A percentile compares a stretch with the other conserved stretches of the same genome.
These are phyloP conservation scores for Lichina pygmaea DNA, from an alignment of 495 filamentous ascomycete genomes.

Conservation along the genomic window DNA sequence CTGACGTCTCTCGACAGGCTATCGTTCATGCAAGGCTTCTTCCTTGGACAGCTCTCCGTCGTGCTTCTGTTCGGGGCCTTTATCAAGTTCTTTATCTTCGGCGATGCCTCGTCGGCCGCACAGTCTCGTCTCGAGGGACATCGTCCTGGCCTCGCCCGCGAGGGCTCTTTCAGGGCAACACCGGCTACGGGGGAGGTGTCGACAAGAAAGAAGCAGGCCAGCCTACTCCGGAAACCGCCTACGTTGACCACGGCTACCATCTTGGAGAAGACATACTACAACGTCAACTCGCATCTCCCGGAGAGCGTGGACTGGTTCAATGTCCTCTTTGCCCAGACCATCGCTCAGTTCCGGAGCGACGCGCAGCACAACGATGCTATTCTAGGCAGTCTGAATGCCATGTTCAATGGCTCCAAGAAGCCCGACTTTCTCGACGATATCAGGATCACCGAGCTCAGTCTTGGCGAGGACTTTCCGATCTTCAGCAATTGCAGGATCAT, in stretches of 20 bases:
- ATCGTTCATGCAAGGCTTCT: slow-evolving; percentile 79
- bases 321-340: slow-evolving; percentile 85
- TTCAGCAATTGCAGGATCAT: slow-evolving; percentile 95
- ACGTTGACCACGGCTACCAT: slow-evolving; percentile 69
- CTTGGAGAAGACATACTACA: slow-evolving; percentile 91
- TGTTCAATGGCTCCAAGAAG: slow-evolving; percentile 61
- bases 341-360: slow-evolving; percentile 81
- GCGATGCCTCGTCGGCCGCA: slow-evolving; percentile 55
- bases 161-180: slow-evolving; percentile 26
- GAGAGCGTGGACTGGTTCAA: slow-evolving; percentile 99
- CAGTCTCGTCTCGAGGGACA: slow-evolving; percentile 36
- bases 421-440: slow-evolving; percentile 87
- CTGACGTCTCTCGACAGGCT: slow-evolving; percentile 20
- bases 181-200: slow-evolving; percentile 1
- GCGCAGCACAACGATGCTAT: slow-evolving; percentile 78
- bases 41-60: slow-evolving; percentile 79
- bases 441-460: slow-evolving; percentile 66
- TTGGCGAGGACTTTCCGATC: slow-evolving; percentile 94
- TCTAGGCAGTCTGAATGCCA: slow-evolving; percentile 67
- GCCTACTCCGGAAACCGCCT: slow-evolving; percentile 35
- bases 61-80: slow-evolving; percentile 74
- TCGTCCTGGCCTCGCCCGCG: slow-evolving; percentile 34
- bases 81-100: slow-evolving; percentile 99
- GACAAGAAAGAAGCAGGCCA: slow-evolving; percentile 49
- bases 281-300: slow-evolving; percentile 85